Conservation (phyloP, 1,284 basidiomycete species). For the Melampsora larici-populina region DNA sequence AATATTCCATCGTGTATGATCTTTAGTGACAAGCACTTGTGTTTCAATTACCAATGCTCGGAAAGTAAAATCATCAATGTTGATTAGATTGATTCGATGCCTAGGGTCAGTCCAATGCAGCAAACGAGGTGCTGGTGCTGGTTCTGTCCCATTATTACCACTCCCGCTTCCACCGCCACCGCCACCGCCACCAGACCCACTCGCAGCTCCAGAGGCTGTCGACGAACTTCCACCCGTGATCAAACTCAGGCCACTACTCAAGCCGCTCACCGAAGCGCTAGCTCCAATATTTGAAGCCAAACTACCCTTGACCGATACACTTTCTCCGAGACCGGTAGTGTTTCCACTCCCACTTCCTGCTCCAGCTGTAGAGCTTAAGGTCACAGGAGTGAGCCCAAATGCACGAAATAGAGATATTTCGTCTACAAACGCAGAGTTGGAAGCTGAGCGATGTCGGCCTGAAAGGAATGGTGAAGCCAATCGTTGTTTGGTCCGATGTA, state of each 20-base stretch:
- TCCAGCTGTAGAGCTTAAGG: slow-evolving; percentile 44
- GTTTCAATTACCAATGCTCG: slow-evolving; percentile 50
- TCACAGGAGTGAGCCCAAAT: slow-evolving; percentile 25
- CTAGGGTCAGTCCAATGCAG: slow-evolving; percentile 76
- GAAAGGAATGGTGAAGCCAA: slow-evolving; percentile 23
- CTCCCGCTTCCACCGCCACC: neutral
- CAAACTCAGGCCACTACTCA: slow-evolving; percentile 31
- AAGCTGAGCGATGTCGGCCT: slow-evolving; percentile 65
- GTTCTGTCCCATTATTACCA: slow-evolving; percentile 7
- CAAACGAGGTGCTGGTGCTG: slow-evolving; percentile 9
- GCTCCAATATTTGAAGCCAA: slow-evolving; percentile 25
- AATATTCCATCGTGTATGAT: slow-evolving; percentile 88
- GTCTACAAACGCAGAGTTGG: slow-evolving; percentile 53
- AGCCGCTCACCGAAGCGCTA: slow-evolving; percentile 23
- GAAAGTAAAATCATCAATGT: slow-evolving; percentile 51
- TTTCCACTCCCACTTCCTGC: slow-evolving; percentile 1
- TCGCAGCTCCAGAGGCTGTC: neutral
- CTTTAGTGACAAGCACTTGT: slow-evolving; percentile 80
- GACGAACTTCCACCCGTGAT: slow-evolving; percentile 32
- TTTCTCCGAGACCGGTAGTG: neutral
- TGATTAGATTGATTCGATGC: slow-evolving; percentile 63
- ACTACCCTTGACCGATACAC: slow-evolving; percentile 2
- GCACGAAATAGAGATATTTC: slow-evolving; percentile 46
- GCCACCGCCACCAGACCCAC: slow-evolving; percentile 3
- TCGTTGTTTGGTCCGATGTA: slow-evolving; percentile 65